Conservation (phyloP, 148 eudicot genomes). For the Silene uniflora region DNA sequence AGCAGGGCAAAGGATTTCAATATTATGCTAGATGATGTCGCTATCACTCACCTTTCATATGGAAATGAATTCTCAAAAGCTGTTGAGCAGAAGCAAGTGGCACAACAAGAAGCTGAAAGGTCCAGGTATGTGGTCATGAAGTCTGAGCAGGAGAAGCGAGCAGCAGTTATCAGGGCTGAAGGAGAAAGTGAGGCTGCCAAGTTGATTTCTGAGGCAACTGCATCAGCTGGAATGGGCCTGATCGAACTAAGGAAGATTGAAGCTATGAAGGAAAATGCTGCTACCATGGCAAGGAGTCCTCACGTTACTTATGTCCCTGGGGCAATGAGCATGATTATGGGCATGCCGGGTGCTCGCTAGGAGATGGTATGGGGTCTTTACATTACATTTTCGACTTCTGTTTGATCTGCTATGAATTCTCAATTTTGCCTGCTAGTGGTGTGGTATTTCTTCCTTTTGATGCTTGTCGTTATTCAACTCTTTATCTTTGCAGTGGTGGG, state of each 20-base stretch:
- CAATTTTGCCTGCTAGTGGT: neutral
- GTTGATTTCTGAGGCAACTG: constrained; percentile 91
- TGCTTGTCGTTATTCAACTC: neutral
- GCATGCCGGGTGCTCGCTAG: constrained; percentile 49
- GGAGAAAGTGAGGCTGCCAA: constrained; percentile 96
- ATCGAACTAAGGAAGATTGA: constrained; percentile 96
- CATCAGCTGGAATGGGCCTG: constrained; percentile 79
- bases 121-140: constrained; percentile 85
- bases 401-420: neutral
- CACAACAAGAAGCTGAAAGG: constrained; percentile 99
- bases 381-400: constrained; percentile 4
- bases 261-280: constrained; percentile 82
- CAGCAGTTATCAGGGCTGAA: constrained; percentile 92
- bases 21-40: constrained; percentile 81
- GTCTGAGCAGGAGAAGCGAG: constrained; percentile 94
- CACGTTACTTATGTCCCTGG: constrained; percentile 65
- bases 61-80: constrained; percentile 94
- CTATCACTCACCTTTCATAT: constrained; percentile 76
- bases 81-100: constrained; percentile 98
- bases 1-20: constrained; percentile 80
- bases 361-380: constrained; percentile 27
- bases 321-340: constrained; percentile 59
- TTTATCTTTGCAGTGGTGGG: neutral
- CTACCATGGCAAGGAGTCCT: constrained; percentile 56
- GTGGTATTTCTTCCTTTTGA: neutral